Conservation (phyloP, 2,329 filamentous ascomycete species). For the Trichoderma arundinaceum region DNA sequence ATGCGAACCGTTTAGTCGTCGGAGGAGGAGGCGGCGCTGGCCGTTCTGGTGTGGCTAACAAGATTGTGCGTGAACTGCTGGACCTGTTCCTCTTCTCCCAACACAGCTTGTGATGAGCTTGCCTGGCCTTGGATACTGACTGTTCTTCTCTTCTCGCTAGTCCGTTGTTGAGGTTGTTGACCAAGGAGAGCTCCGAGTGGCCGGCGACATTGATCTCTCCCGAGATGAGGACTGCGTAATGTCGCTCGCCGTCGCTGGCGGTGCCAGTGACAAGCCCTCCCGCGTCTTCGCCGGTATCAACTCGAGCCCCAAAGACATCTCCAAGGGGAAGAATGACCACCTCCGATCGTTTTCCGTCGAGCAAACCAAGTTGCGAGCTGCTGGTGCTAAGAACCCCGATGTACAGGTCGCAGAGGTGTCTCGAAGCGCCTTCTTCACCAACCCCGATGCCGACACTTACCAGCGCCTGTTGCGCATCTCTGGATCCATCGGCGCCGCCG, state of each 20-base stretch:
- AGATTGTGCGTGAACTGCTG: slow-evolving; percentile 66
- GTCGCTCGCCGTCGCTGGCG: slow-evolving; percentile 72
- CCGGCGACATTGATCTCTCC: slow-evolving; percentile 77
- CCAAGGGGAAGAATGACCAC: slow-evolving; percentile 81
- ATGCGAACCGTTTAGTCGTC: slow-evolving; percentile 77
- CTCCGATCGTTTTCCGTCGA: slow-evolving; percentile 75
- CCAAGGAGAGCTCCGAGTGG: slow-evolving; percentile 66
- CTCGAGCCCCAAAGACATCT: slow-evolving; percentile 72
- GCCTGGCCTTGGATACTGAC: not conserved
- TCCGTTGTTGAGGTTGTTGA: slow-evolving; percentile 73
- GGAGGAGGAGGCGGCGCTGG: slow-evolving; percentile 87
- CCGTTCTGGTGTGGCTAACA: slow-evolving; percentile 82
- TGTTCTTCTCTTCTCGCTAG: slow-evolving; percentile 46
- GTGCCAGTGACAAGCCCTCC: slow-evolving; percentile 60
- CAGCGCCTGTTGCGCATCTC: slow-evolving; percentile 64
- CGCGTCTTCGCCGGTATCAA: slow-evolving; percentile 79
- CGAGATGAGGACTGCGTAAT: slow-evolving; percentile 88
- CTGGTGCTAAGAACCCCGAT: slow-evolving; percentile 40
- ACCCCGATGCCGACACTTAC: slow-evolving; percentile 58
- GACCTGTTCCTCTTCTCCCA: no score
- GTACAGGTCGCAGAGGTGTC: slow-evolving; percentile 58
- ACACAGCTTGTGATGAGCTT: not conserved
- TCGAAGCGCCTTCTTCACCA: slow-evolving; percentile 59
- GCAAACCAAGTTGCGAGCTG: slow-evolving; percentile 44
- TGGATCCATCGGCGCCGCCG: slow-evolving; percentile 74